Evolutionary conservation across 2,329 filamentous ascomycete species (phyloP).

Genomic region (Monosporascus ibericus): DNA sequence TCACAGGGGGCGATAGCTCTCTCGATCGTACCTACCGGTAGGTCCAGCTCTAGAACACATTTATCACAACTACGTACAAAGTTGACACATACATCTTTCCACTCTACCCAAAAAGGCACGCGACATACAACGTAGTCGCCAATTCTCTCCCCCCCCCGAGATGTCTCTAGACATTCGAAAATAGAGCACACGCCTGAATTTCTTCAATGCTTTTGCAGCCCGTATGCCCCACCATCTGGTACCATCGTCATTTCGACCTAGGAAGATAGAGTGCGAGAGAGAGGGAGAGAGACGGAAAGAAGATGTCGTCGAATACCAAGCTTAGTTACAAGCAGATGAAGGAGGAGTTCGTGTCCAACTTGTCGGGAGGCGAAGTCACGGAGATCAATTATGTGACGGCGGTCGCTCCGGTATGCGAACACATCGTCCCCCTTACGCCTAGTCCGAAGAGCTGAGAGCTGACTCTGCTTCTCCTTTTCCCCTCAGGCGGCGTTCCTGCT

Average conservation of each 20-base stretch:
- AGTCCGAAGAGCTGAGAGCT: slow-evolving; percentile 6
- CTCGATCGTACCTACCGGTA: background rate
- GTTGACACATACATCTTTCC: background rate
- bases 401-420: slow-evolving; percentile 68
- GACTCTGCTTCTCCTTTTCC: slow-evolving; percentile 11
- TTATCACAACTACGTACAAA: background rate
- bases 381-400: slow-evolving; percentile 86
- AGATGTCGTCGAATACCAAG: slow-evolving; percentile 30
- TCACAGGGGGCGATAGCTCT: too few species aligned
- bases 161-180: background rate
- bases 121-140: background rate
- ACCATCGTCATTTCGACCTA: too few species aligned
- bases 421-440: slow-evolving; percentile 2
- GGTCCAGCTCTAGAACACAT: background rate
- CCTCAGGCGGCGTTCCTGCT: slow-evolving; percentile 70
- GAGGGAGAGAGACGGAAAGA: background rate
- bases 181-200: background rate
- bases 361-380: slow-evolving; percentile 72
- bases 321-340: slow-evolving; percentile 81
- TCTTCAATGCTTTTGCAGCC: background rate
- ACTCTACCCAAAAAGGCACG: background rate
- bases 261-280: too few species aligned
- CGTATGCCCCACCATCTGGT: background rate
- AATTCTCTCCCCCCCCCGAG: background rate
- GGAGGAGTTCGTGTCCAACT: slow-evolving; percentile 90